Conservation (phyloP, 176 grass and related monocot genomes). For the Zea luxurians region DNA sequence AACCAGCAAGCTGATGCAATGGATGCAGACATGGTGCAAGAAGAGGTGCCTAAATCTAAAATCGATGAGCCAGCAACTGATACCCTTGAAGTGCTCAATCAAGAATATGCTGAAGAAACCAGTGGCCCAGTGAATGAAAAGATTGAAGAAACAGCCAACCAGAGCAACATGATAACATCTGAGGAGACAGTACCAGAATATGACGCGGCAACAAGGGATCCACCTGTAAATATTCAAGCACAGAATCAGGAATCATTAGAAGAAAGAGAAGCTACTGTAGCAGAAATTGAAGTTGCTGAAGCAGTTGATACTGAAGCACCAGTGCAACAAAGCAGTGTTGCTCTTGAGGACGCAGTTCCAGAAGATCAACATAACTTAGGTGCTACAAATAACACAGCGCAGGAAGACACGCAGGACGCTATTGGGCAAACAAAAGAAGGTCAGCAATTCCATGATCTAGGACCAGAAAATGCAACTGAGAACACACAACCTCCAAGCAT, state of each 20-base stretch:
- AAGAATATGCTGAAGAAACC: constrained; percentile 38
- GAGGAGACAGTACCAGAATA: constrained; percentile 30
- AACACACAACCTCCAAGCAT: too few species aligned
- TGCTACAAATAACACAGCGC: background rate
- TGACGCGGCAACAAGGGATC: constrained; percentile 1
- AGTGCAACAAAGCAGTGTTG: constrained; percentile 20
- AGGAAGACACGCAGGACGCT: too few species aligned
- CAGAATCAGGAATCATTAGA: constrained; percentile 31
- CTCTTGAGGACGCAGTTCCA: constrained; percentile 24
- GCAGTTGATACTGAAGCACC: constrained; percentile 7
- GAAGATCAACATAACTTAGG: constrained; percentile 15
- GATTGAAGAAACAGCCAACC: constrained; percentile 19
- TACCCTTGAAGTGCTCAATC: constrained; percentile 33
- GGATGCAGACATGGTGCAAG: constrained; percentile 7
- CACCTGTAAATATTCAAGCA: constrained; percentile 16
- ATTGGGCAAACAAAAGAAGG: too few species aligned
- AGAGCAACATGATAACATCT: constrained; percentile 17
- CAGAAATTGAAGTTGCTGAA: background rate
- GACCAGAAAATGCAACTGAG: too few species aligned
- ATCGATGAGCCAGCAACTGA: background rate
- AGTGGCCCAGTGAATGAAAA: constrained; percentile 1
- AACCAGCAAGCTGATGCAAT: constrained; percentile 13
- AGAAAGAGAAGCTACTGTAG: constrained; percentile 29
- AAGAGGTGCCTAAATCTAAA: constrained; percentile 11
- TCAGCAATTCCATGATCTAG: too few species aligned